phyloP scores from a whole-genome alignment of 2,329 filamentous ascomycete genomes.

The Trichoderma sp. region DNA sequence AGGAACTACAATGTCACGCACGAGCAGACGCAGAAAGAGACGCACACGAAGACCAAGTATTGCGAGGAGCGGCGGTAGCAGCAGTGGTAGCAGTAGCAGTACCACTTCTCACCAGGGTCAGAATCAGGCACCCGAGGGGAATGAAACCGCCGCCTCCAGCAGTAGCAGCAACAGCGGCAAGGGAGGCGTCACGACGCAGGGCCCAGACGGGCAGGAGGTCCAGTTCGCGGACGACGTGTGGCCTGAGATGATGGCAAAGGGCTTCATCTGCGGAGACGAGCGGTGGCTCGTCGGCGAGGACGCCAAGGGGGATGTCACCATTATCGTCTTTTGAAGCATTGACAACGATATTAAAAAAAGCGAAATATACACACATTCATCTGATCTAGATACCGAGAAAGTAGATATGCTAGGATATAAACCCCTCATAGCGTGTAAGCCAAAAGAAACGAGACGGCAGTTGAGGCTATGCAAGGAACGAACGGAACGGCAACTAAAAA shows the following conservation, averaged over 20 bases:
- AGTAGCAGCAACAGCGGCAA: background rate
- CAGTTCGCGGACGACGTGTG: conserved; percentile 45
- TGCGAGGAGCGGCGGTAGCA: background rate
- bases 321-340: conserved; percentile 47
- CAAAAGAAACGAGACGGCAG: background rate
- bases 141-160: conserved; percentile 1
- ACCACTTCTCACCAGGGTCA: background rate
- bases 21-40: background rate
- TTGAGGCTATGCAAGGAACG: background rate
- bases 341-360: background rate
- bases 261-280: conserved; percentile 57
- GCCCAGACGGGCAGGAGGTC: conserved; percentile 33
- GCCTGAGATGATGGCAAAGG: conserved; percentile 48
- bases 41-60: background rate
- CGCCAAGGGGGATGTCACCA: conserved; percentile 45
- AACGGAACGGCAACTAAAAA: background rate
- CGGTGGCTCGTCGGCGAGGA: conserved; percentile 62
- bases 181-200: conserved; percentile 14
- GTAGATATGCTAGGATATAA: background rate
- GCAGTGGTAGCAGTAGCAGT: conserved; percentile 2
- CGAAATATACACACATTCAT: background rate
- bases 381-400: background rate
- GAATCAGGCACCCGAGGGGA: background rate
- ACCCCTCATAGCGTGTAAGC: background rate
- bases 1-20: background rate